phyloP scores from a whole-genome alignment of 1,139 yeast species.

The Nakaseomyces bracarensis region DNA sequence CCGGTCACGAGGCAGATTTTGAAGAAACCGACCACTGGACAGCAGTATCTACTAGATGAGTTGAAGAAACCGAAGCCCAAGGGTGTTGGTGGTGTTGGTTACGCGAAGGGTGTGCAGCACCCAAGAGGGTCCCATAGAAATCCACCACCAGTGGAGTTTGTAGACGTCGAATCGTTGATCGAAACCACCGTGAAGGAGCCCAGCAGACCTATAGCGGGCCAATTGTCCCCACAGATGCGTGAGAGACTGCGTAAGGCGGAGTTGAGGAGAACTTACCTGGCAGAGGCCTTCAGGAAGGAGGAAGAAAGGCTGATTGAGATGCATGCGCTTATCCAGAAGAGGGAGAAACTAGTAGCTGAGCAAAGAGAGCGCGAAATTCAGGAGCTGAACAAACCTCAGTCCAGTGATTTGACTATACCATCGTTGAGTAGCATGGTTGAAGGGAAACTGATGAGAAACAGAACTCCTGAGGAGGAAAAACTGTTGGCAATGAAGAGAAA shows the following conservation, averaged over 20 bases:
- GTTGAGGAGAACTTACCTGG: slow-evolving; percentile 53
- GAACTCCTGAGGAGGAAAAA: slow-evolving; percentile 60
- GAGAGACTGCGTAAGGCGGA: too few species aligned
- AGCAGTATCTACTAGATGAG: slow-evolving; percentile 38
- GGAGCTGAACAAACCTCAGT: slow-evolving; percentile 18
- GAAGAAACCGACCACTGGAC: slow-evolving; percentile 52
- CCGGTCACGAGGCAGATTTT: slow-evolving; percentile 70
- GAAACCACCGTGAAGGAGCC: slow-evolving; percentile 41
- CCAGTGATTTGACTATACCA: slow-evolving; percentile 56
- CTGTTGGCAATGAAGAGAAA: slow-evolving; percentile 44
- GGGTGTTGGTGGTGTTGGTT: slow-evolving; percentile 42
- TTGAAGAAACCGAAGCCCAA: slow-evolving; percentile 42
- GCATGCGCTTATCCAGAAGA: slow-evolving; percentile 32
- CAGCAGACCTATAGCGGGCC: slow-evolving; percentile 20
- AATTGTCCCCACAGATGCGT: slow-evolving; percentile 31
- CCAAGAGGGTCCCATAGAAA: slow-evolving; percentile 60
- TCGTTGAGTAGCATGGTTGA: slow-evolving; percentile 60
- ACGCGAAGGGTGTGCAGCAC: slow-evolving; percentile 64
- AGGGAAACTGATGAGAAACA: slow-evolving; percentile 52
- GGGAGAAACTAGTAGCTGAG: slow-evolving; percentile 31
- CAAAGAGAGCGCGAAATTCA: slow-evolving; percentile 32
- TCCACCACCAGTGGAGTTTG: slow-evolving; percentile 45
- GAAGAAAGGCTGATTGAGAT: slow-evolving; percentile 42
- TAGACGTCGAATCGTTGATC: slow-evolving; percentile 54
- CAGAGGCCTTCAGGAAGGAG: slow-evolving; percentile 58